Evolutionary conservation across 2,329 filamentous ascomycete genomes (phyloP), one percentile per base, ranked within the genome.

Genomic region (Geosmithia putterillii): DNA sequence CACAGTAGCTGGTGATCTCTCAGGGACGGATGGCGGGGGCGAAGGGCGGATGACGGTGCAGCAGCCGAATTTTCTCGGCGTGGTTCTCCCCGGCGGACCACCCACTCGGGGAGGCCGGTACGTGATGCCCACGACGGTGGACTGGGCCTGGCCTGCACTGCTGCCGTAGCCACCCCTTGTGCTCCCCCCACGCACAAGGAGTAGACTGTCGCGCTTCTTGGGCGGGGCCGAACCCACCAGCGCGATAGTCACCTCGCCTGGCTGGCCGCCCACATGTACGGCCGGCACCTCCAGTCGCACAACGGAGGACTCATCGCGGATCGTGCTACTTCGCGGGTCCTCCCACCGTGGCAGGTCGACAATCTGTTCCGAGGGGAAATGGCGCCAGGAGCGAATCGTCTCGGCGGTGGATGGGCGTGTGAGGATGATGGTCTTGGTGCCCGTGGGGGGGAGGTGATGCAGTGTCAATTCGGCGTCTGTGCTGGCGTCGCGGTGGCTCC

Each of bases 231-330:
- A 12, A 0, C 73, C 65, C 23, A 86, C 71, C 56, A 78, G 79
- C 1, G 80, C 68, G n/a, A 87, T 67, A 0, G 81, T 85, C n/a
- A 86, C 69, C 60, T 86, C 80, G 17, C 83, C 83, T 8, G 69
- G 63, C 14, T 67, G 60, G 5, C 75, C 78, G 20, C 67, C 66
- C 0, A 69, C 59, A 2, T 68, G 62, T 20, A 71, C 57, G 0
- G 78, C 58, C 2, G 75, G 73, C 4, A 86, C 64, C 1, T 69
- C 61, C 8, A 85, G 57, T 2, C 68, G 61, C 8, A 63, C 45
- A 2, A 65, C 57, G 1, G 53, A 52, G n/a, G n/a, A n/a, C n/a
- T n/a, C n/a, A 18, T 64, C 53, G 41, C 52, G 60, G 4, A 55
- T 57, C 2, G 56, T 56, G 14, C 50, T 23, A n/a, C n/a, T n/a